Evolutionary conservation across 495 filamentous ascomycete genomes (phyloP).

Genomic region (Aspergillus nidulans): DNA sequence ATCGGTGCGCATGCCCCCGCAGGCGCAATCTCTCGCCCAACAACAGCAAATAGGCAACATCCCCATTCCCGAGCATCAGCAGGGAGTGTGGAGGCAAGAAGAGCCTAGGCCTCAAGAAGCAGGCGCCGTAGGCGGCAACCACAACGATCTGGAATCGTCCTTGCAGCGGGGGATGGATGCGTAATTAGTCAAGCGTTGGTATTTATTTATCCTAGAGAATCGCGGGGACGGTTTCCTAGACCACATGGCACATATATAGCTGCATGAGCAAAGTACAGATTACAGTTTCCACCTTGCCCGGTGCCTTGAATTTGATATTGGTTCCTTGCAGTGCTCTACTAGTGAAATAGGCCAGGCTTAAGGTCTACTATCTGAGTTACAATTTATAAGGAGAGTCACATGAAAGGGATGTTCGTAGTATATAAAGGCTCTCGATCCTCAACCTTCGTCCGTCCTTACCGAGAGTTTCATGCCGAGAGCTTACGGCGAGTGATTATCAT

Average conservation of each 20-base stretch:
- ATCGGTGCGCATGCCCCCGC: slow-evolving; percentile 63
- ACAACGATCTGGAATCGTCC: slow-evolving; percentile 74
- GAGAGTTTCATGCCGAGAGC: background rate
- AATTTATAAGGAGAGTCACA: background rate
- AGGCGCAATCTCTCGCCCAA: slow-evolving; percentile 37
- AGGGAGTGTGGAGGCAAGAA: slow-evolving; percentile 69
- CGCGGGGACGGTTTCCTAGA: slow-evolving; percentile 18
- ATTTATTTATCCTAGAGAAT: slow-evolving; percentile 10
- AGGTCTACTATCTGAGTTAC: background rate
- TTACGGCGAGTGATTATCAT: slow-evolving; percentile 21
- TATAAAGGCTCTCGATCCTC: background rate
- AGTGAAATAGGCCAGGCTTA: no score
- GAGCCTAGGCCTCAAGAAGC: slow-evolving; percentile 87
- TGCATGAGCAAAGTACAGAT: slow-evolving; percentile 10
- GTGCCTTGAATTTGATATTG: slow-evolving; percentile 1
- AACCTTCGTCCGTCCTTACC: background rate
- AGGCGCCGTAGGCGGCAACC: slow-evolving; percentile 42
- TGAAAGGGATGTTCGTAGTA: background rate
- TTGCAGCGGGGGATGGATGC: slow-evolving; percentile 78
- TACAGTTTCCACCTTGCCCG: background rate
- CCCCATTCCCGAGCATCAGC: slow-evolving; percentile 67
- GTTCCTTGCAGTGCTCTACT: background rate
- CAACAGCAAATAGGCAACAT: slow-evolving; percentile 51
- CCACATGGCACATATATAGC: slow-evolving; percentile 6
- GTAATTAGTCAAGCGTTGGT: slow-evolving; percentile 5